phyloP scores from a whole-genome alignment of 805 yeast species.

The Grigorovia transvaalensis region DNA sequence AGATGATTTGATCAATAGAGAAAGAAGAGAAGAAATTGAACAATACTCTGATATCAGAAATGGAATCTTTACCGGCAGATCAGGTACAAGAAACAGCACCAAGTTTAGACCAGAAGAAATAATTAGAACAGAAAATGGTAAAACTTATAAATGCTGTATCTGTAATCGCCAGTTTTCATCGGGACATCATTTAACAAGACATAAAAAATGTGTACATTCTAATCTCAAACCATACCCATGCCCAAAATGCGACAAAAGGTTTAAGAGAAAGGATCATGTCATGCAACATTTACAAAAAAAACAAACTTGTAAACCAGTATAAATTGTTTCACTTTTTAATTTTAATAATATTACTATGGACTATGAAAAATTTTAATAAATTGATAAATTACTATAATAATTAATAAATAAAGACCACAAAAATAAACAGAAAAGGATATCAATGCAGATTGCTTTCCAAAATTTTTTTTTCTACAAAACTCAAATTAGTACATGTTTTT shows the following conservation, averaged over 20 bases:
- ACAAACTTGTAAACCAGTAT: neutral
- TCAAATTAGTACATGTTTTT: no score
- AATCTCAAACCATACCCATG: conserved; percentile 29
- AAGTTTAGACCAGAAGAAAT: conserved; percentile 22
- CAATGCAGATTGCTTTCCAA: neutral
- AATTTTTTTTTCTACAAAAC: no score
- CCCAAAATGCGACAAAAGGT: conserved; percentile 28
- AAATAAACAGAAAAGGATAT: neutral
- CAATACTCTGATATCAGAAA: neutral
- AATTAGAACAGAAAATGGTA: conserved; percentile 25
- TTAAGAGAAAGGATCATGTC: conserved; percentile 30
- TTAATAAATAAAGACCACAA: neutral
- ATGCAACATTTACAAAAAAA: conserved; percentile 29
- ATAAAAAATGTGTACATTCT: conserved; percentile 29
- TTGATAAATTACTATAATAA: no score
- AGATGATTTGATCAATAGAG: neutral
- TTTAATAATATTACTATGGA: neutral
- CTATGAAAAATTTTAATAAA: neutral
- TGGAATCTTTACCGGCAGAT: neutral
- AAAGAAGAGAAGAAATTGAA: neutral
- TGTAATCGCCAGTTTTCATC: conserved; percentile 27
- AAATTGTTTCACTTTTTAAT: neutral
- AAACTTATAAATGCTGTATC: conserved; percentile 25
- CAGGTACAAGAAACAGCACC: neutral
- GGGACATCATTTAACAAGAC: conserved; percentile 30